Evolutionary conservation across 2,329 filamentous ascomycete species (phyloP), one percentile per base, ranked within the genome.

Genomic region (Lachnellula hyalina): DNA sequence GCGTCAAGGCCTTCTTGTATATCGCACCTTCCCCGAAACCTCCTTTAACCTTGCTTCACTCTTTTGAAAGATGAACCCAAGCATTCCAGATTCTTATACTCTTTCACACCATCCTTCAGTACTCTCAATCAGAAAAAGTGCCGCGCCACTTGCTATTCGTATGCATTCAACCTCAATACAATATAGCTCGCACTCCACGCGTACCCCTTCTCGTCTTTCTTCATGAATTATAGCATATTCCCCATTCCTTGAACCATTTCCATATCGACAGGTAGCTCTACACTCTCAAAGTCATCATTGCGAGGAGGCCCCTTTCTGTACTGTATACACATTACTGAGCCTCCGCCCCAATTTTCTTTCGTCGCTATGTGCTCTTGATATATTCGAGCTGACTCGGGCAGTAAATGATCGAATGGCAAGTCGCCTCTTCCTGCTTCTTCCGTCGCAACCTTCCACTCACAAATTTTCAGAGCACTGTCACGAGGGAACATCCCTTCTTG

Each of bases 361-460:
- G n/a, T n/a, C 12, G 11, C 47, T 9, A 49, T 21, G 17, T 47
- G 53, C 48, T 57, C 55, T 47, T 38, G 34, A 28, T 51, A 52
- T 23, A 59, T 55, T 15, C 59, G 49, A 5, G 54, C 59, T 14
- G 41, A 53, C 36, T 53, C 52, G 2, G 59, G 59, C 14, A 61
- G 28, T 3, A 52, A 42, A 2, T 53, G 47, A 3, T 47, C 32
- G 8, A 32, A 28, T 12, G 42, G n/a, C 17, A 55, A 5, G 19
- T 44, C 47, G 12, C 56, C 56, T 4, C 59, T 42, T 15, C 56
- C 52, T 21, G 50, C 35, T 51, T 75, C 72, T 47, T 75, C 73
- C 4, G 72, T 55, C 28, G 65, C 59, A 49, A 75, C 65, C 0
- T 75, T 66, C 55, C 71, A 71, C 19, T 61, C 59, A 0, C 69